These are phyloP conservation scores for Podospora appendiculata DNA, from an alignment of 495 filamentous ascomycete genomes.

Conservation along the genomic window DNA sequence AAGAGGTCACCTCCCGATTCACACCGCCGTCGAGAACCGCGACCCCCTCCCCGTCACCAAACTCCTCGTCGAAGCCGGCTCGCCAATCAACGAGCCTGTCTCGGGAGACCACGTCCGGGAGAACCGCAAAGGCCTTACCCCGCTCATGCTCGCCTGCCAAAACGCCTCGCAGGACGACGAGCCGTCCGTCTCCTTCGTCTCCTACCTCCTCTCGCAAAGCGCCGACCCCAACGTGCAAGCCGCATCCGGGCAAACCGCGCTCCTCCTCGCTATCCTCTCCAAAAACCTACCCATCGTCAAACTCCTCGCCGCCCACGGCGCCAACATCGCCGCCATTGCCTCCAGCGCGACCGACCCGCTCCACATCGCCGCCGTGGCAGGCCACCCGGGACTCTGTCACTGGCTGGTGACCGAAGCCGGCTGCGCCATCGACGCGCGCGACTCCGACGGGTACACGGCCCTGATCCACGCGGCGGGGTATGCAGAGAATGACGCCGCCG, in stretches of 20 bases:
- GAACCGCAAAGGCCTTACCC: background rate
- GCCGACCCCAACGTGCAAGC: slow-evolving; percentile 2
- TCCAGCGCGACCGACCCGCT: background rate
- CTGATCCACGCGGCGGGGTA: slow-evolving; percentile 4
- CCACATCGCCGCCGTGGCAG: background rate
- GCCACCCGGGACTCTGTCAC: background rate
- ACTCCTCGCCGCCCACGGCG: slow-evolving; percentile 4
- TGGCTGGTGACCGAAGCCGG: background rate
- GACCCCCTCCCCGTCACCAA: background rate
- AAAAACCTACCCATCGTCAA: slow-evolving; percentile 1
- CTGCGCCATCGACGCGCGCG: slow-evolving; percentile 1
- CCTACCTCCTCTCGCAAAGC: slow-evolving; percentile 6
- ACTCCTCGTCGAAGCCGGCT: background rate
- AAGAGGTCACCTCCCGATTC: background rate
- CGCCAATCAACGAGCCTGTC: background rate
- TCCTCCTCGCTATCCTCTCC: slow-evolving; percentile 2
- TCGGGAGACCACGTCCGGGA: background rate
- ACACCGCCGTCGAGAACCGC: background rate
- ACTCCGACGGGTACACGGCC: slow-evolving; percentile 1
- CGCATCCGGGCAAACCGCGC: background rate
- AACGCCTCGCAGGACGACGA: background rate
- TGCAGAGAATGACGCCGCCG: background rate
- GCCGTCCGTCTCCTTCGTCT: background rate
- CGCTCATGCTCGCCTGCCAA: background rate
- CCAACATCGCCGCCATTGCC: background rate